A percentile compares a stretch with the other conserved stretches of the same genome.
Evolutionary conservation across 371 early-diverging fungal species (phyloP).

Genomic region (Apophysomyces variabilis): DNA sequence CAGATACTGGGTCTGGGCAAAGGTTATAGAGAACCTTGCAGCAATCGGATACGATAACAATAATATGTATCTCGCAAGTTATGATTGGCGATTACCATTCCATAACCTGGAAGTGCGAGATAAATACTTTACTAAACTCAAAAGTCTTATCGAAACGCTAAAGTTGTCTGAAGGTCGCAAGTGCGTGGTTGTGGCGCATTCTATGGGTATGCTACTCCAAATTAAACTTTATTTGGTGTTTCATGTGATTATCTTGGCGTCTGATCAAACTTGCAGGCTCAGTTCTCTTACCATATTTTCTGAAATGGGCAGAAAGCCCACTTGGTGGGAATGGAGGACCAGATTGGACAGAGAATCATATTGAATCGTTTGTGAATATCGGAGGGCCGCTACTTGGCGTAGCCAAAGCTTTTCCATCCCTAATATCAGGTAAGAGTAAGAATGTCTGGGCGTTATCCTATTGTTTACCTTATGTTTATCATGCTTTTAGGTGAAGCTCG

Average conservation of each 20-base stretch:
- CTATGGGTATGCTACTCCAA: constrained; percentile 50
- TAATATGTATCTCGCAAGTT: constrained; percentile 86
- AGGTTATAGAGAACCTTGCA: constrained; percentile 82
- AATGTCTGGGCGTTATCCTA: not conserved
- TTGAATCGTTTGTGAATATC: constrained; percentile 85
- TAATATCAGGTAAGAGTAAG: constrained; percentile 66
- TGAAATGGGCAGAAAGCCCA: constrained; percentile 89
- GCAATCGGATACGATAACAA: constrained; percentile 90
- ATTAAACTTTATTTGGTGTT: constrained; percentile 3
- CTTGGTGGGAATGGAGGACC: constrained; percentile 77
- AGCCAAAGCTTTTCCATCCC: constrained; percentile 81
- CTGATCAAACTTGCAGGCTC: constrained; percentile 62
- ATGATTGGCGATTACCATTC: constrained; percentile 93
- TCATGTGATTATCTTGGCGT: constrained; percentile 5
- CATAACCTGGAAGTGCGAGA: constrained; percentile 88
- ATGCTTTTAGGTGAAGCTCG: constrained; percentile 72
- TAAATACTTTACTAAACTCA: constrained; percentile 81
- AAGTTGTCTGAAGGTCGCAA: constrained; percentile 56
- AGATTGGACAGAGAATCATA: constrained; percentile 82
- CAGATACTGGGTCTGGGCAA: constrained; percentile 94
- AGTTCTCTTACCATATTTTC: constrained; percentile 80
- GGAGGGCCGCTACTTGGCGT: constrained; percentile 91
- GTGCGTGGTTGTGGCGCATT: constrained; percentile 71
- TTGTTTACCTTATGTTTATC: not conserved
- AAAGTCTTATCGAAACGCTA: constrained; percentile 75